Percentiles rank a stretch among this genome's conserved stretches.
phyloP scores from a whole-genome alignment of 176 grass and related monocot species.

The Tuctoria greenei region DNA sequence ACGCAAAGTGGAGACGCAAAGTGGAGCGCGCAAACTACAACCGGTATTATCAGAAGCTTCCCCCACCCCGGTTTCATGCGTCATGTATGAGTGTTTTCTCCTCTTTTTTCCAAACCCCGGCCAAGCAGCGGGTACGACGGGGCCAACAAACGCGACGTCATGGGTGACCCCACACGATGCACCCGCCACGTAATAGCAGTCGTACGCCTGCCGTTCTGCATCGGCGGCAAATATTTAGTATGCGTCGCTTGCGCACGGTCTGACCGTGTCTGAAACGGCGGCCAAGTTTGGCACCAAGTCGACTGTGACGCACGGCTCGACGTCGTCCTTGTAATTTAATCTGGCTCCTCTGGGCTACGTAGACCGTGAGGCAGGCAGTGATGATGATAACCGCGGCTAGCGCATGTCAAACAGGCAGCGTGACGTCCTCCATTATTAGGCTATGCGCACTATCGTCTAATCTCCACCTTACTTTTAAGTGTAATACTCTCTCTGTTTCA shows the following conservation, averaged over 20 bases:
- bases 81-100: not conserved
- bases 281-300: not conserved
- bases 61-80: not conserved
- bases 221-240: not conserved
- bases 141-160: conserved; percentile 38
- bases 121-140: not conserved
- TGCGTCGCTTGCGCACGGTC: not conserved
- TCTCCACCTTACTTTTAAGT: no score
- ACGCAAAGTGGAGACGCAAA: conserved; percentile 18
- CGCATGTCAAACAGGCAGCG: not conserved
- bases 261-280: no score
- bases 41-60: not conserved
- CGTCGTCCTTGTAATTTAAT: not conserved
- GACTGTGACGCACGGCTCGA: not conserved
- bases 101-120: not conserved
- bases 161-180: conserved; percentile 30
- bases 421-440: no score
- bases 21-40: not conserved
- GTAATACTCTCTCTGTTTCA: no score
- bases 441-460: no score
- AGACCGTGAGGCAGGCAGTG: not conserved
- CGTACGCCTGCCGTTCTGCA: not conserved
- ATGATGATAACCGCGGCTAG: no score
- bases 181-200: conserved; percentile 14
- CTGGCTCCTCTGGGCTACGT: not conserved